Conservation (phyloP, 176 grass and related monocot species). For the Oryza brachyantha region DNA sequence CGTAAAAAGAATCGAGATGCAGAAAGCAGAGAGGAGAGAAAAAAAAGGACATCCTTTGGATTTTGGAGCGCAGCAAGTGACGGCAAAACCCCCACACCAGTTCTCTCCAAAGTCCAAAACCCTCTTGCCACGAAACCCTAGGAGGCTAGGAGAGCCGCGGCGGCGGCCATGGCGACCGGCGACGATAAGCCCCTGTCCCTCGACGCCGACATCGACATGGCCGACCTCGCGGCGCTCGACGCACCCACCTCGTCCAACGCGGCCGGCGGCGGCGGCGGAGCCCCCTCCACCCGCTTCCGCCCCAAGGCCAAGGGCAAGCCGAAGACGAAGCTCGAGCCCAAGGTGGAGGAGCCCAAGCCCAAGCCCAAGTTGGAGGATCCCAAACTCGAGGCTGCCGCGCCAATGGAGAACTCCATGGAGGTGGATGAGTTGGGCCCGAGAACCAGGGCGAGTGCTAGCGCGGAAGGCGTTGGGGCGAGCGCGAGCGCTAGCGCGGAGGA, state of each 20-base stretch:
- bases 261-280: background rate
- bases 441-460: background rate
- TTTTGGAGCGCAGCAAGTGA: too few relatives aligned
- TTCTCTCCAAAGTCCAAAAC: background rate
- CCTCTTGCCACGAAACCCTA: conserved; percentile 21
- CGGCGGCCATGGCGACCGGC: conserved; percentile 30
- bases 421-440: conserved; percentile 8
- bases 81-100: background rate
- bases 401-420: conserved; percentile 41
- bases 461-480: background rate
- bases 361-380: background rate
- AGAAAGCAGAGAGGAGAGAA: too few relatives aligned
- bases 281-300: conserved; percentile 46
- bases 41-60: too few relatives aligned
- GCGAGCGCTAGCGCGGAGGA: background rate
- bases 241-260: conserved; percentile 6
- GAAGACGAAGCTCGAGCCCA: background rate
- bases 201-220: conserved; percentile 53
- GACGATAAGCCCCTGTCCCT: conserved; percentile 27
- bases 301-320: conserved; percentile 59
- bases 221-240: conserved; percentile 35
- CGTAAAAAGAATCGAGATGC: too few relatives aligned
- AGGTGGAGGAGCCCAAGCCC: background rate
- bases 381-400: background rate
- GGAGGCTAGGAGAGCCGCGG: background rate